Conservation (phyloP, 495 filamentous ascomycete species). For the Aspergillus funiculosus region DNA sequence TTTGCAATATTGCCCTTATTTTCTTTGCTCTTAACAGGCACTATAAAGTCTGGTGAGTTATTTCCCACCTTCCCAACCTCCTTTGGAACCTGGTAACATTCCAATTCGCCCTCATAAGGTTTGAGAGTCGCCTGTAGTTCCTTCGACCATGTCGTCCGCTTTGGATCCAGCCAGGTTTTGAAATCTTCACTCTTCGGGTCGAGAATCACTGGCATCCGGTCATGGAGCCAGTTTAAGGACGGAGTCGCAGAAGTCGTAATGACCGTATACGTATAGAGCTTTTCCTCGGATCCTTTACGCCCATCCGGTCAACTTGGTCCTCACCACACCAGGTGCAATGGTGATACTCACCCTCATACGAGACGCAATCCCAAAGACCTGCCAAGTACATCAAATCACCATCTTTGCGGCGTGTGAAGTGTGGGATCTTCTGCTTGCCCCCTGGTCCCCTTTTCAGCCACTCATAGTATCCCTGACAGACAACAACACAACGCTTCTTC, state of each 20-base stretch:
- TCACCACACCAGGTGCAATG: background rate
- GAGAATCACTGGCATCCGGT: slow-evolving; percentile 92
- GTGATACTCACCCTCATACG: slow-evolving; percentile 59
- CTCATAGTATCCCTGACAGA: slow-evolving; percentile 93
- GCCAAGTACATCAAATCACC: slow-evolving; percentile 83
- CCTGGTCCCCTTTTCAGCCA: slow-evolving; percentile 78
- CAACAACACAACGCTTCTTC: slow-evolving; percentile 76
- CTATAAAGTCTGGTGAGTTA: slow-evolving; percentile 72
- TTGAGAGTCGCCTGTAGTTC: slow-evolving; percentile 71
- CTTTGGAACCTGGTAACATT: slow-evolving; percentile 77
- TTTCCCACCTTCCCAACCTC: slow-evolving; percentile 97
- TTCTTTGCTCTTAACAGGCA: slow-evolving; percentile 73
- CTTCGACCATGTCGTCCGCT: slow-evolving; percentile 61
- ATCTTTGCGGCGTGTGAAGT: slow-evolving; percentile 76
- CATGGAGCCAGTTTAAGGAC: slow-evolving; percentile 78
- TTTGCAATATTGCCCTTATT: slow-evolving; percentile 91
- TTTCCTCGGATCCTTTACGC: slow-evolving; percentile 49
- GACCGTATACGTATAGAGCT: slow-evolving; percentile 79
- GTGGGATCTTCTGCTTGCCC: slow-evolving; percentile 71
- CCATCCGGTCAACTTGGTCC: background rate
- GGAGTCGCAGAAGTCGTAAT: slow-evolving; percentile 82
- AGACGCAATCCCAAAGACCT: slow-evolving; percentile 84
- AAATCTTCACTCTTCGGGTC: slow-evolving; percentile 69
- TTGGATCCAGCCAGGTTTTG: slow-evolving; percentile 73
- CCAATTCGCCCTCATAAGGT: slow-evolving; percentile 74